Evolutionary conservation across 768 basidiomycete species (phyloP).

Genomic region (Russula dissimulans): DNA sequence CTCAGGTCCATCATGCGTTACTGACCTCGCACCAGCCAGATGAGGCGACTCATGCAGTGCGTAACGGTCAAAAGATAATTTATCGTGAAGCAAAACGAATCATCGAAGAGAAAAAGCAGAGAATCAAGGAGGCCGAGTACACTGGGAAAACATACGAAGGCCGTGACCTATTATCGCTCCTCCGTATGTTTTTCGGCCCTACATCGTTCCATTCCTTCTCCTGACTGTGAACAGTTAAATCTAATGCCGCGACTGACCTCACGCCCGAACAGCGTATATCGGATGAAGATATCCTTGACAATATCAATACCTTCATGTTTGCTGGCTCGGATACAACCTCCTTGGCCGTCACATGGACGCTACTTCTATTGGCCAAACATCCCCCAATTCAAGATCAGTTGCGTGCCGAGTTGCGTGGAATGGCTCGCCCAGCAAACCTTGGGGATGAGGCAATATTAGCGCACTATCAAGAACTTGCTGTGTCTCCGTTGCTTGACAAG

Average conservation of each 20-base stretch:
- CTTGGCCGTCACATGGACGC: constrained; percentile 74
- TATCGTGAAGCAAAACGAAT: constrained; percentile 62
- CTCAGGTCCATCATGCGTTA: background rate
- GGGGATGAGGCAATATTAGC: constrained; percentile 42
- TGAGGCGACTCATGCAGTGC: constrained; percentile 38
- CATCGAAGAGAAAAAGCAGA: constrained; percentile 70
- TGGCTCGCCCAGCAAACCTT: constrained; percentile 31
- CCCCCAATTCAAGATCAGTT: constrained; percentile 60
- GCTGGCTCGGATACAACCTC: constrained; percentile 86
- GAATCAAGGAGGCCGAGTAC: constrained; percentile 52
- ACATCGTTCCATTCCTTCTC: background rate
- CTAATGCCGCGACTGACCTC: constrained; percentile 66
- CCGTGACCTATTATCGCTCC: constrained; percentile 67
- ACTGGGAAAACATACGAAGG: constrained; percentile 44
- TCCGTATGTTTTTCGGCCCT: constrained; percentile 43
- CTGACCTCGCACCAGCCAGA: constrained; percentile 41
- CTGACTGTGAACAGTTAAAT: constrained; percentile 50
- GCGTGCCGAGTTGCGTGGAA: constrained; percentile 54
- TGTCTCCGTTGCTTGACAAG: constrained; percentile 65
- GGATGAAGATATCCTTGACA: constrained; percentile 79
- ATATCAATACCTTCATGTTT: constrained; percentile 85
- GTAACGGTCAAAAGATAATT: constrained; percentile 53
- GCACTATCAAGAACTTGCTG: constrained; percentile 47
- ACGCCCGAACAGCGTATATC: constrained; percentile 65
- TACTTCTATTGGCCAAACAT: constrained; percentile 64